These are phyloP conservation scores for Aspergillus felis DNA, from an alignment of 2,329 filamentous ascomycete species.

Conservation along the genomic window DNA sequence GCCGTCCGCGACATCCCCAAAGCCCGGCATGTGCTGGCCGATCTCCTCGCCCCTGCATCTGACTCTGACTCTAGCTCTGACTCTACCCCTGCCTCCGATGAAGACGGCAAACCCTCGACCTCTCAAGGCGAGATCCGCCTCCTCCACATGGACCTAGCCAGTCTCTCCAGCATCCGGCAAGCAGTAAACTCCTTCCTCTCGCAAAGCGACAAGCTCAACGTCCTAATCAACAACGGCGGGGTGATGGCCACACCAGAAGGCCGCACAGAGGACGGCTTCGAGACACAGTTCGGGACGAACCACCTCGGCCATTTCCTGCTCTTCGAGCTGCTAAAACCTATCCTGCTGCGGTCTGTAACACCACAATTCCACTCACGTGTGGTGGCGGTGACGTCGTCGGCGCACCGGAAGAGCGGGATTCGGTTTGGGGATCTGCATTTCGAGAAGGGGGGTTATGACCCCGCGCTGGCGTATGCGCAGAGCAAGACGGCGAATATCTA, in stretches of 20 bases:
- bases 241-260: conserved; percentile 6
- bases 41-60: conserved; percentile 14
- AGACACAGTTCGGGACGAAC: conserved; percentile 34
- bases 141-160: conserved; percentile 31
- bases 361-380: conserved; percentile 44
- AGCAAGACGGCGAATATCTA: conserved; percentile 51
- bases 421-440: conserved; percentile 16
- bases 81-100: neutral
- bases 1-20: conserved; percentile 34
- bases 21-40: conserved; percentile 23
- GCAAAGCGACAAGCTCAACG: conserved; percentile 2
- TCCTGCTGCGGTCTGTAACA: conserved; percentile 17
- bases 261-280: conserved; percentile 25
- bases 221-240: conserved; percentile 12
- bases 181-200: conserved; percentile 4
- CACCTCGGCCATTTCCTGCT: conserved; percentile 32
- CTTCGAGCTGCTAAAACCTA: conserved; percentile 23
- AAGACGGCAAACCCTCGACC: too few relatives aligned
- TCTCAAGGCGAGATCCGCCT: conserved; percentile 20
- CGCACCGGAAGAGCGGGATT: conserved; percentile 36
- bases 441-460: conserved; percentile 17
- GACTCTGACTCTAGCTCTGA: neutral
- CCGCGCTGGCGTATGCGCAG: conserved; percentile 42
- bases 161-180: conserved; percentile 27
- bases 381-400: conserved; percentile 43